These are phyloP conservation scores for Ogataea ganodermae DNA, from an alignment of 805 yeast genomes.

Conservation along the genomic window DNA sequence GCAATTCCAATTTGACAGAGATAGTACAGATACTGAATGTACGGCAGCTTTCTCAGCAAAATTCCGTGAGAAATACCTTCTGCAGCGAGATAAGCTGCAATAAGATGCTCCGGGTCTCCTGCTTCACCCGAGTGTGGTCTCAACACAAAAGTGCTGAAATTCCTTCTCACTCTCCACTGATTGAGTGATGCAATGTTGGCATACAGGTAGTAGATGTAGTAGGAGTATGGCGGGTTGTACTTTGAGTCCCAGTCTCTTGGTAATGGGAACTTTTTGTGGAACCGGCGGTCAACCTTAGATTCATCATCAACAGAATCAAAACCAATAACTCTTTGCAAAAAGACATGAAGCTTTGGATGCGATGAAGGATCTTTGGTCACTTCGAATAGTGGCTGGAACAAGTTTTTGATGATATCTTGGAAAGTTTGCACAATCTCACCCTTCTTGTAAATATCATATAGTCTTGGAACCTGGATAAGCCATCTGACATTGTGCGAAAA, in stretches of 20 bases:
- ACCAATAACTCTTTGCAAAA: slow-evolving; percentile 92
- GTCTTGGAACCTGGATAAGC: slow-evolving; percentile 93
- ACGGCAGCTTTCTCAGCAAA: slow-evolving; percentile 87
- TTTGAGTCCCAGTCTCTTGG: slow-evolving; percentile 79
- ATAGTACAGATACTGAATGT: slow-evolving; percentile 89
- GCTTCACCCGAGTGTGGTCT: slow-evolving; percentile 99
- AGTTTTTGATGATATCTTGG: slow-evolving; percentile 73
- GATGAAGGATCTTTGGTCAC: slow-evolving; percentile 81
- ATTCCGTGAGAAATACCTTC: slow-evolving; percentile 97
- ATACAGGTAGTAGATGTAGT: slow-evolving; percentile 85
- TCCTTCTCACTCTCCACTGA: slow-evolving; percentile 73
- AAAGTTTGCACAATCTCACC: slow-evolving; percentile 69
- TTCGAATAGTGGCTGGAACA: slow-evolving; percentile 88
- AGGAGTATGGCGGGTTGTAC: slow-evolving; percentile 96
- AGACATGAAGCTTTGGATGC: slow-evolving; percentile 89
- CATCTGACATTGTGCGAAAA: slow-evolving; percentile 94
- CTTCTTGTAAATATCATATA: slow-evolving; percentile 85
- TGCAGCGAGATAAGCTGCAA: slow-evolving; percentile 83
- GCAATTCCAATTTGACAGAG: slow-evolving; percentile 96
- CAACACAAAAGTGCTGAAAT: slow-evolving; percentile 86
- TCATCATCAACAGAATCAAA: slow-evolving; percentile 99
- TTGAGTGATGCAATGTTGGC: slow-evolving; percentile 87
- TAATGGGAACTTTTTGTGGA: slow-evolving; percentile 80
- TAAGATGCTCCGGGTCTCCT: slow-evolving; percentile 98
- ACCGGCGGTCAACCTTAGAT: slow-evolving; percentile 82